Evolutionary conservation across 306 rosid genomes (phyloP).

Genomic region (Adenanthera pavonina): DNA sequence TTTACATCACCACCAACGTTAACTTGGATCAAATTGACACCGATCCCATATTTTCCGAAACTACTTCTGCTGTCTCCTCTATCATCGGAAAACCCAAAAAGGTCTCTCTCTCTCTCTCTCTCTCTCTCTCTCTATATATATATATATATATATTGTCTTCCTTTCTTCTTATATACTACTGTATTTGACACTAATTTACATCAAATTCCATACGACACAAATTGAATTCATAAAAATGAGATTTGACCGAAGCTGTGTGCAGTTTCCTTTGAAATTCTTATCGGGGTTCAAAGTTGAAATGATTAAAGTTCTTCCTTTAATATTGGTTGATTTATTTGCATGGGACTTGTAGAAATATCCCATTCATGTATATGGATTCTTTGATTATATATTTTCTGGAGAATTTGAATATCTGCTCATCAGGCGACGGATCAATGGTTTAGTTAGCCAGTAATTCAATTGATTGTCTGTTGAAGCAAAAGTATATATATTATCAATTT

Average conservation of each 20-base stretch:
- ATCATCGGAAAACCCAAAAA: slow-evolving; percentile 77
- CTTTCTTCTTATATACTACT: neutral
- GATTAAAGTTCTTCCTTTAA: neutral
- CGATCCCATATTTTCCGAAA: slow-evolving; percentile 67
- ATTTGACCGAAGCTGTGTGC: too few relatives aligned
- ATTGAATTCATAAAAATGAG: neutral
- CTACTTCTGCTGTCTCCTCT: slow-evolving; percentile 69
- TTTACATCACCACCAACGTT: slow-evolving; percentile 80
- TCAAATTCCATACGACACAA: too few relatives aligned
- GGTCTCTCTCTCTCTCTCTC: slow-evolving; percentile 34
- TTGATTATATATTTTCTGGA: neutral
- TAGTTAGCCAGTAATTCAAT: too few relatives aligned
- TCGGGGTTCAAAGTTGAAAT: neutral
- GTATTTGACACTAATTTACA: too few relatives aligned
- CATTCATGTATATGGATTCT: neutral
- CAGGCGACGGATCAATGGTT: neutral
- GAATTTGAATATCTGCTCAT: neutral
- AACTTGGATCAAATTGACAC: slow-evolving; percentile 72
- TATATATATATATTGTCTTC: neutral
- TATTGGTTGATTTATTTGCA: neutral
- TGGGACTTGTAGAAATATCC: neutral
- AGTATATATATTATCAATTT: neutral
- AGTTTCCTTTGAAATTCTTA: neutral
- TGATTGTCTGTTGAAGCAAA: too few relatives aligned
- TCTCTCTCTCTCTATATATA: neutral